A percentile compares a stretch with the other conserved stretches of the same genome.
These are phyloP conservation scores for Moniliella sp. DNA, from an alignment of 1,284 basidiomycete genomes.

Conservation along the genomic window DNA sequence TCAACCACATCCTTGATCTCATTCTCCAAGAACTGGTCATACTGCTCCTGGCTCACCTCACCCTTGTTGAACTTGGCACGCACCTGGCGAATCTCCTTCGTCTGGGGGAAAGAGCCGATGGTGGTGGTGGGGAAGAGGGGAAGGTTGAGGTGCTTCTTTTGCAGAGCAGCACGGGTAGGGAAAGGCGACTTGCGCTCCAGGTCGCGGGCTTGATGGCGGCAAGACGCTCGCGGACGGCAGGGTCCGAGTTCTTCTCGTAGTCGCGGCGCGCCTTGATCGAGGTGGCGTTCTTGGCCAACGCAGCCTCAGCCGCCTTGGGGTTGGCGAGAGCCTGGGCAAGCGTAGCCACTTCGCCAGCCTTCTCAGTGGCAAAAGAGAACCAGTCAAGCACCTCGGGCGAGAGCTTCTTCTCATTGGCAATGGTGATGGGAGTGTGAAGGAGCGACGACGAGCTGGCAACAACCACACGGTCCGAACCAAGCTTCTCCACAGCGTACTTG, in stretches of 20 bases:
- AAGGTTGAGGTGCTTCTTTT: constrained; percentile 68
- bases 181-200: constrained; percentile 79
- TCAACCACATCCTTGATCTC: constrained; percentile 82
- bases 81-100: constrained; percentile 61
- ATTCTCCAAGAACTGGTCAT: constrained; percentile 95
- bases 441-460: constrained; percentile 91
- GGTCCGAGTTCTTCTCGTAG: constrained; percentile 85
- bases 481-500: constrained; percentile 47
- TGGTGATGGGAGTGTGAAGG: constrained; percentile 88
- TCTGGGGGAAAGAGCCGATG: constrained; percentile 88
- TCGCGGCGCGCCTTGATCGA: constrained; percentile 87
- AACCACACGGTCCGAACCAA: constrained; percentile 48
- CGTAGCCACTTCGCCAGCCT: constrained; percentile 69
- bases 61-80: constrained; percentile 50
- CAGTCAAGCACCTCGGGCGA: constrained; percentile 77
- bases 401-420: constrained; percentile 78
- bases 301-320: constrained; percentile 12
- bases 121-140: constrained; percentile 99
- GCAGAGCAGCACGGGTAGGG: constrained; percentile 63
- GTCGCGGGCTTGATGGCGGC: constrained; percentile 69
- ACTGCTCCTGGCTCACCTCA: constrained; percentile 66
- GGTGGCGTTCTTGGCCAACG: constrained; percentile 45
- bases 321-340: constrained; percentile 43
- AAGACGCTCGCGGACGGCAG: constrained; percentile 83
- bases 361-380: constrained; percentile 97